Evolutionary conservation across 2,329 filamentous ascomycete genomes (phyloP).

Genomic region (Aspergillus felis): DNA sequence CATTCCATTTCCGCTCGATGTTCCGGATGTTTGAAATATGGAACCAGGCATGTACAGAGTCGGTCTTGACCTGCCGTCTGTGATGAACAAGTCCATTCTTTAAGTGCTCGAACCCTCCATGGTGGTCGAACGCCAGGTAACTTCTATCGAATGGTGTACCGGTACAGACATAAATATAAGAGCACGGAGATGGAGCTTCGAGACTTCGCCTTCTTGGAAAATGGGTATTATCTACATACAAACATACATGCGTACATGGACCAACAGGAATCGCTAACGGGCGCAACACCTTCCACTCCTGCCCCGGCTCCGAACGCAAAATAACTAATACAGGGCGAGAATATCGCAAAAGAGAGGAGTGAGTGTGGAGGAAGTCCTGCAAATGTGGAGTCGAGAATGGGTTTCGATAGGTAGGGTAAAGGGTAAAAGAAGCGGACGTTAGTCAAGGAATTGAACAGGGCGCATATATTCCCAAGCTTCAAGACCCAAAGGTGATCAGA

Average conservation of each 20-base stretch:
- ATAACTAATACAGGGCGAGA: background rate
- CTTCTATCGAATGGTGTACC: background rate
- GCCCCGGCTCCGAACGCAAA: background rate
- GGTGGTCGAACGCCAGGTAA: background rate
- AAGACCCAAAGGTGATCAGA: constrained; percentile 14
- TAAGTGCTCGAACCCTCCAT: background rate
- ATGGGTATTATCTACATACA: background rate
- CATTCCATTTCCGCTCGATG: background rate
- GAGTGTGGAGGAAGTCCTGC: background rate
- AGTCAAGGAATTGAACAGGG: background rate
- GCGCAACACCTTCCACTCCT: background rate
- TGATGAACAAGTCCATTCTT: background rate
- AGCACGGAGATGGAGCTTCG: background rate
- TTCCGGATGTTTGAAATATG: background rate
- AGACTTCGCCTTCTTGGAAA: background rate
- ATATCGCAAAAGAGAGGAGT: background rate
- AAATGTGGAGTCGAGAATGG: background rate
- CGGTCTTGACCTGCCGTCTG: too few species aligned
- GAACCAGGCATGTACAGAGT: too few species aligned
- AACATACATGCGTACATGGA: background rate
- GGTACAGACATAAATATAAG: background rate
- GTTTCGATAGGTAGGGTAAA: background rate
- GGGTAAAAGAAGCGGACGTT: background rate
- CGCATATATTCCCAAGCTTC: background rate
- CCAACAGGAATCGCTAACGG: background rate